These are phyloP conservation scores for Hygrophoropsis aurantiaca DNA, from an alignment of 768 basidiomycete genomes.

Conservation along the genomic window DNA sequence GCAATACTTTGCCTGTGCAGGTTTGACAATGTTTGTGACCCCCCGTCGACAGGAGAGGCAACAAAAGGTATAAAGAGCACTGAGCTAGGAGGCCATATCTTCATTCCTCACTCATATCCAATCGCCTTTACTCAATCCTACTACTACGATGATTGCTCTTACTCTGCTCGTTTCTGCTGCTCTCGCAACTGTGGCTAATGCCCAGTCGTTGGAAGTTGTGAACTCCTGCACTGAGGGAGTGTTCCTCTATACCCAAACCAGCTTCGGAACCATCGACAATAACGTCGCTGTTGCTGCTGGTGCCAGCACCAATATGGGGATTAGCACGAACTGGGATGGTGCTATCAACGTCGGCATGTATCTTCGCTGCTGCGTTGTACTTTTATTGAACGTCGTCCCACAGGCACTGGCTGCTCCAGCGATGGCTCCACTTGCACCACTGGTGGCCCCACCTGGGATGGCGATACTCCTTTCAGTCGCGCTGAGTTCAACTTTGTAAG, in stretches of 20 bases:
- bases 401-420: slow-evolving; percentile 27
- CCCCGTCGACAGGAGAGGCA: not conserved
- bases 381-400: not conserved
- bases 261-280: slow-evolving; percentile 25
- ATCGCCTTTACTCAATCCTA: not conserved
- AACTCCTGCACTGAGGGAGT: slow-evolving; percentile 26
- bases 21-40: no score
- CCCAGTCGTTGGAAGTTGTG: slow-evolving; percentile 27
- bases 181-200: slow-evolving; percentile 18
- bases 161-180: slow-evolving; percentile 17
- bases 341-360: slow-evolving; percentile 30
- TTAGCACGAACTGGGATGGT: slow-evolving; percentile 31
- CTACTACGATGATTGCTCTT: slow-evolving; percentile 20
- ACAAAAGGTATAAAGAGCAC: not conserved
- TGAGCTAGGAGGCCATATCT: not conserved
- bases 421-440: slow-evolving; percentile 23
- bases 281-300: slow-evolving; percentile 23
- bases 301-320: slow-evolving; percentile 24
- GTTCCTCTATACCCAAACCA: slow-evolving; percentile 29
- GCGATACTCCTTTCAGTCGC: slow-evolving; percentile 29
- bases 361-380: not conserved
- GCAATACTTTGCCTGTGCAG: no score
- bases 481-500: slow-evolving; percentile 33
- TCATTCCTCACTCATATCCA: not conserved
- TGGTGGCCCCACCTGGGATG: slow-evolving; percentile 29